Evolutionary conservation across 1,284 basidiomycete species (phyloP), one percentile per base, ranked within the genome.

Genomic region (Schizophyllum amplum): DNA sequence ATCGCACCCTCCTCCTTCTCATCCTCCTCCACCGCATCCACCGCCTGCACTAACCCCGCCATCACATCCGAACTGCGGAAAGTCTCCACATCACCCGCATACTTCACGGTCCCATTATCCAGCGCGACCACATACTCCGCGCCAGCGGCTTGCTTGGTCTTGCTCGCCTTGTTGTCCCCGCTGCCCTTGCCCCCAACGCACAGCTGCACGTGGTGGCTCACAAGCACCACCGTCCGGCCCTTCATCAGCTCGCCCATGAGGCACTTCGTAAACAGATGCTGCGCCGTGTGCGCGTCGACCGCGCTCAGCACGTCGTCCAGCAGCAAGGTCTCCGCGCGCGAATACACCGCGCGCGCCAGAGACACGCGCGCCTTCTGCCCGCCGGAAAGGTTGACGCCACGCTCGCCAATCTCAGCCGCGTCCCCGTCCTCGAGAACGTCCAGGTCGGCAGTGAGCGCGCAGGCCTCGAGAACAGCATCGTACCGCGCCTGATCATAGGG

Each of bases 321-420:
- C 50, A 97, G 76, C 0, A 98, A 72, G 23, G 90, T 76, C 0
- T 87, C 87, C 7, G 96, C 95, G 25, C 92, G 80, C 55, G 92
- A 95, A 72, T 98, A 99, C 24, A 98, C 85, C 1, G 96, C 95
- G 57, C 96, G 86, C 22, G 95, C 95, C 6, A 96, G 78, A 0
- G 92, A 92, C 51, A 94, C 91, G 75, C 96, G 79, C 27, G 94
- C 94, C 66, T 98, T 98, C 69, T 99, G 96, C 24, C 96, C 96
- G 57, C 96, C 96, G 22, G 90, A 93, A 26, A 96, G 72, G 69
- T 94, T 94, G 21, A 94, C 86, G 25, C 88, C 88, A 52, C 87
- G 85, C 73, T 94, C 92, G 24, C 92, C 92, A 58, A 94, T 93
- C 69, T 95, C 91, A 0, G 94, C 91, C 67, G 92, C 83, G 65